Base-by-base conservation (phyloP, 2,329 filamentous ascomycete species). In the Botryotinia calthae region DNA sequence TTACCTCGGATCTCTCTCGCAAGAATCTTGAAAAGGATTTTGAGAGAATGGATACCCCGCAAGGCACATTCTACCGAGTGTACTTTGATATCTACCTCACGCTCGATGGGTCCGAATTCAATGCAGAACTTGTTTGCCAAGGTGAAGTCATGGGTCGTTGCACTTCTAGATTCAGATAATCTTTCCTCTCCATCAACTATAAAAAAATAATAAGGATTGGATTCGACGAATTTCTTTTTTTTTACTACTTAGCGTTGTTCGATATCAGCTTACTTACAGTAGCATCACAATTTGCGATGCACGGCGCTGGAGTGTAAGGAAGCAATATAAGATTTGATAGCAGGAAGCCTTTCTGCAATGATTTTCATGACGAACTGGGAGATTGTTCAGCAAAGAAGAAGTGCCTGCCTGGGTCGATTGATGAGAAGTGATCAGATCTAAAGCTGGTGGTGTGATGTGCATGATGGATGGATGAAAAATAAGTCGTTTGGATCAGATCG, bases 11-110 rank as follows among this genome's bases (percentile, higher is more conserved):
- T 82, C 87, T 99, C 73, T 98, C 95, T 66, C 92, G 95, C 79
- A 99, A 98, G 87, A 98, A 98, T 82, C 90, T 99, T 20, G 96
- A 99, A 83, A 98, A 98, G 84, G 96, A 99, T 82, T 99, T 99
- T 80, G 96, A 99, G 84, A 91, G 96, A 81, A 98, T 98, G 96
- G 96, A 98, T 82, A 98, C 96, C 1, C 95, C 96, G 9, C 95
- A 99, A 82, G 96, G 96, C 75, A 97, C 93, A 5, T 97, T 97
- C 83, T 97, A 97, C 86, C 91, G 94, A 76, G 90, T 92, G 75
- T 92, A 91, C 82, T 91, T 91, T 77, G 90, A 91, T 78, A 91
- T 92, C 77, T 97, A 97, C 83, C 89, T 99, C 76, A 98, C 96
- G 0, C 90, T 99, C 25, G 96, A 99, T 80, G 96, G 96, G 34